These are phyloP conservation scores for Ceratocystiopsis sp. DNA, from an alignment of 2,329 filamentous ascomycete genomes.

Conservation along the genomic window DNA sequence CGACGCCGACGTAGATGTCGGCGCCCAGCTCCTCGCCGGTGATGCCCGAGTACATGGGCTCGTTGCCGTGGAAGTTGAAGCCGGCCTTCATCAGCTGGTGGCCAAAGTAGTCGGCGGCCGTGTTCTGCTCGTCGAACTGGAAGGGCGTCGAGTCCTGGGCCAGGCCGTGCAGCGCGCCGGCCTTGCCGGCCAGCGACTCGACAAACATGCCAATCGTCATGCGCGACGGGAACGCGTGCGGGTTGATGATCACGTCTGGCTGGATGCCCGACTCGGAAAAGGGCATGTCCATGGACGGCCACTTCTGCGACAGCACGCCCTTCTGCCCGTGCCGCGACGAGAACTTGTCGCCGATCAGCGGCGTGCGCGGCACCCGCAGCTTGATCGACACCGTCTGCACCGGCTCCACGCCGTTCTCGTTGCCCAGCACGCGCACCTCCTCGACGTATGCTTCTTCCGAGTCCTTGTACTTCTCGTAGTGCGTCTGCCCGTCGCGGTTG, in stretches of 20 bases:
- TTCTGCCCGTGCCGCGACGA: conserved; percentile 97
- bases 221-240: conserved; percentile 95
- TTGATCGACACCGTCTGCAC: conserved; percentile 84
- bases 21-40: conserved; percentile 86
- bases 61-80: conserved; percentile 96
- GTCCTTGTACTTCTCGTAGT: conserved; percentile 91
- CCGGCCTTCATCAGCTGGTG: conserved; percentile 89
- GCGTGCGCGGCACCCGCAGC: conserved; percentile 74
- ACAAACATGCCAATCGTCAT: conserved; percentile 99
- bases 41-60: conserved; percentile 96
- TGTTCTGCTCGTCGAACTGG: conserved; percentile 82
- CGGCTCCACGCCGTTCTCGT: conserved; percentile 66
- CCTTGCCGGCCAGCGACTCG: conserved; percentile 89
- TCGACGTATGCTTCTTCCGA: conserved; percentile 76
- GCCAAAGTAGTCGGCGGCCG: conserved; percentile 86
- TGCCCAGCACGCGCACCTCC: conserved; percentile 79
- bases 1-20: conserved; percentile 91
- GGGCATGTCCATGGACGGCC: conserved; percentile 85
- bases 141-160: conserved; percentile 94
- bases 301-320: conserved; percentile 91
- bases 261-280: conserved; percentile 95
- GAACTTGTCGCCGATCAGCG: conserved; percentile 96
- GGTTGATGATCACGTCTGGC: conserved; percentile 97
- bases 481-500: conserved; percentile 72
- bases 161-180: conserved; percentile 84